Conservation (phyloP, 768 basidiomycete genomes). For the Pholiota molesta region DNA sequence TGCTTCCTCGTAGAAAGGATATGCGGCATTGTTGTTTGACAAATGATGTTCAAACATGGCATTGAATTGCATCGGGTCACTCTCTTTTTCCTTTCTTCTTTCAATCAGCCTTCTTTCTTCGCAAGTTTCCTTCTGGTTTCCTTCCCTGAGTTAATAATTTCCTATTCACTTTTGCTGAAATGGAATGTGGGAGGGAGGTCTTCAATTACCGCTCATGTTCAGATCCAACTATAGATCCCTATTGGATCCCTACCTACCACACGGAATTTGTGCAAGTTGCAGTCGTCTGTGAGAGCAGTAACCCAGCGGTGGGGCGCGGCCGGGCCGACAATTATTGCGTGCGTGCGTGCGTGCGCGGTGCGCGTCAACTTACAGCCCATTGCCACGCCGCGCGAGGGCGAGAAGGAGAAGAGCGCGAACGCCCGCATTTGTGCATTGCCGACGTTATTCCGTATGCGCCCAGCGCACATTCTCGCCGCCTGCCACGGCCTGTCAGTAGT, state of each 20-base stretch:
- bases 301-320: neutral
- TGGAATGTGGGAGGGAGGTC: neutral
- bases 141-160: neutral
- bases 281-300: neutral
- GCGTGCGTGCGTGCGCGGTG: neutral
- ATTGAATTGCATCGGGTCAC: neutral
- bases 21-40: neutral
- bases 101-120: neutral
- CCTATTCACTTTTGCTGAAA: neutral
- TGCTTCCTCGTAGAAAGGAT: neutral
- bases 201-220: neutral
- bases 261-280: neutral
- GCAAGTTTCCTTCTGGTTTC: neutral
- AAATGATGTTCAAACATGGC: neutral
- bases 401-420: neutral
- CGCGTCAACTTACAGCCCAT: neutral
- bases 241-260: neutral
- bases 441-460: neutral
- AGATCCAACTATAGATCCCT: neutral
- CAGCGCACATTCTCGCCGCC: neutral
- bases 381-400: slow-evolving; percentile 2
- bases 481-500: too few relatives aligned
- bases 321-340: neutral
- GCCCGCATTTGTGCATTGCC: neutral
- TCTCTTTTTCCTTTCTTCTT: neutral